Evolutionary conservation across 2,329 filamentous ascomycete species (phyloP).

Genomic region (Aspergillus ruber): DNA sequence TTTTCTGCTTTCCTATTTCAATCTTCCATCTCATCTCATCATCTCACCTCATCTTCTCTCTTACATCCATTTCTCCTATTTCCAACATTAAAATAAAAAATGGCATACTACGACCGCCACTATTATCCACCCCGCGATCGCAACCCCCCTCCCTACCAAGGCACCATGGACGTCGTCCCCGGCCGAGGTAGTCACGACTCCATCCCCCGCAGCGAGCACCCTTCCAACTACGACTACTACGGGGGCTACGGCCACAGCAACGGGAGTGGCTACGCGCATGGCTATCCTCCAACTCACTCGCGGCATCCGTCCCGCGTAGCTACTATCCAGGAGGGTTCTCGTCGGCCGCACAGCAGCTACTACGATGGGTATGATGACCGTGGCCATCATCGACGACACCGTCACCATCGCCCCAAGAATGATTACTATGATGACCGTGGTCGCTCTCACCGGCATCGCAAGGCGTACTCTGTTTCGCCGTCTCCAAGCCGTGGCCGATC

Average conservation of each 20-base stretch:
- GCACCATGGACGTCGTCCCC: conserved; percentile 12
- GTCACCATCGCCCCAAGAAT: conserved; percentile 19
- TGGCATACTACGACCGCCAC: conserved; percentile 34
- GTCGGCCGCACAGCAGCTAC: neutral
- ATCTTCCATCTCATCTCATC: neutral
- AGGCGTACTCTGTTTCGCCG: conserved; percentile 45
- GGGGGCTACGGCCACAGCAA: conserved; percentile 31
- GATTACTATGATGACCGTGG: conserved; percentile 42
- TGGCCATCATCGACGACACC: conserved; percentile 32
- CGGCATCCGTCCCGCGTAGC: neutral
- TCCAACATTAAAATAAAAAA: conserved; percentile 4
- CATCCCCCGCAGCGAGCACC: conserved; percentile 75
- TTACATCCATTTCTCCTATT: conserved; percentile 1
- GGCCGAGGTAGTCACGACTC: conserved; percentile 65
- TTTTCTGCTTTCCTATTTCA: conserved; percentile 3
- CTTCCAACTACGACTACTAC: conserved; percentile 45
- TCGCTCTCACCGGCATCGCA: conserved; percentile 30
- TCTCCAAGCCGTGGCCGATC: conserved; percentile 48
- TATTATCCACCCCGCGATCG: conserved; percentile 25
- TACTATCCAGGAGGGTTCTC: neutral
- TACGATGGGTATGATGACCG: conserved; percentile 18
- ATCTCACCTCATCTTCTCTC: conserved; percentile 6
- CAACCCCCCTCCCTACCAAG: conserved; percentile 21
- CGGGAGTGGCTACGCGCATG: conserved; percentile 23
- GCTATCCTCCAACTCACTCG: conserved; percentile 29